These are phyloP conservation scores for Blastobotrys apis DNA, from an alignment of 1,139 yeast genomes.

Conservation along the genomic window DNA sequence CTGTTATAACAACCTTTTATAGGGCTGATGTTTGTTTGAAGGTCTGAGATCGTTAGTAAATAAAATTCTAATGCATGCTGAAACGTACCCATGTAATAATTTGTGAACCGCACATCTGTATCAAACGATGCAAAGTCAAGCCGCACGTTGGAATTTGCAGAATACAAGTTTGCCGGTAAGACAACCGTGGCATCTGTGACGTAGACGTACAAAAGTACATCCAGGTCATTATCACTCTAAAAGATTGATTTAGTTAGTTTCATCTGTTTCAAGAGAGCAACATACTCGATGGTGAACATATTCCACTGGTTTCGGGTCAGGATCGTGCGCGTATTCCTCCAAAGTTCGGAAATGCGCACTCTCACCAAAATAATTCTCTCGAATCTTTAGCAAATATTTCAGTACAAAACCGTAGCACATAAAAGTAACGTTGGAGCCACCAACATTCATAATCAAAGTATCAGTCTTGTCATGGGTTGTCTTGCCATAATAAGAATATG, in stretches of 20 bases:
- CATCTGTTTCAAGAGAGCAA: conserved; percentile 3
- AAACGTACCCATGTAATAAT: conserved; percentile 84
- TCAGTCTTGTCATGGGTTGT: conserved; percentile 66
- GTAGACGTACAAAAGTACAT: conserved; percentile 65
- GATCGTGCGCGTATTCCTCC: conserved; percentile 54
- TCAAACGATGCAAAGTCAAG: conserved; percentile 63
- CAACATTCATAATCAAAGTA: conserved; percentile 58
- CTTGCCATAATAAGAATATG: conserved; percentile 56
- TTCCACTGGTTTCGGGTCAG: conserved; percentile 7
- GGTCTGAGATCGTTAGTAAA: conserved; percentile 22
- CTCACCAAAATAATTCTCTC: conserved; percentile 90
- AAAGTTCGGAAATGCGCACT: conserved; percentile 75
- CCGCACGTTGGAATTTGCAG: conserved; percentile 57
- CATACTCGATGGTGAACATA: conserved; percentile 20
- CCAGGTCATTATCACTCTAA: conserved; percentile 68
- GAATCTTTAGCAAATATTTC: conserved; percentile 67
- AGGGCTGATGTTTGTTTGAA: conserved; percentile 39
- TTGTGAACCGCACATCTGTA: conserved; percentile 79
- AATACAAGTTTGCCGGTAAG: conserved; percentile 70
- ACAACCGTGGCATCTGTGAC: conserved; percentile 66
- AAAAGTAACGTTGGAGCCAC: conserved; percentile 63
- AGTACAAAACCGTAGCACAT: conserved; percentile 76
- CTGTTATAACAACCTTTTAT: conserved; percentile 29
- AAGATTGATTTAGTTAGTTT: conserved; percentile 28
- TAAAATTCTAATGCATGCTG: not conserved